Evolutionary conservation across 306 rosid genomes (phyloP), one percentile per base, ranked within the genome.

Genomic region (Cucurbita moschata): DNA sequence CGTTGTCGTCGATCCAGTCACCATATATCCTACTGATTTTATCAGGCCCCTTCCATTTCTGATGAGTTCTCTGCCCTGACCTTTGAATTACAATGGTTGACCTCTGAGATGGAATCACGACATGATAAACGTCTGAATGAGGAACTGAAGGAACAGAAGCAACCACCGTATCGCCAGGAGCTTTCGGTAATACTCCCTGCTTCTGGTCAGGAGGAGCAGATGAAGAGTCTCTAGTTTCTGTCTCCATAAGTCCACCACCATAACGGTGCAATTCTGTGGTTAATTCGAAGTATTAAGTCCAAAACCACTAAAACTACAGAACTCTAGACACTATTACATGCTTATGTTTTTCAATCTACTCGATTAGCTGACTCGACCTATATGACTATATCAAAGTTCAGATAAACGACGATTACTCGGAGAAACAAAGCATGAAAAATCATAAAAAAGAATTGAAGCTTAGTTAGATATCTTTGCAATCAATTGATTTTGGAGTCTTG

Each of bases 1-100:
- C 99, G 12, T 85, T 73, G 77, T 91, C 97, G 63, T 95, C 99
- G 14, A 95, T 89, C 99, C 99, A 95, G 77, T 95, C 99, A 35
- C 99, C 99, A 26, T 95, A 95, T 85, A 95, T 95, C 87, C 91
- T 79, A 82, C 99, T 95, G 84, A 95, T 95, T 88, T 95, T 95
- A 81, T 95, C 99, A 0, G 99, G 99, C 73, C 99, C 99, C 81
- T 91, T 95, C 99, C 99, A 95, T 76, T 95, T 95, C 81, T 95
- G 96, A 75, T 86, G 96, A 73, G 96, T 52, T 89, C 96, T 87
- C 82, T 81, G 96, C 58, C 97, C 97, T 23, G 92, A 79, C 84
- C 91, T 85, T 75, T 91, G 99, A 77, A 77, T 79, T 79, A 88
- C 95, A 57, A 91, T 84, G 21, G 96, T 80, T 42, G 92, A 71